Evolutionary conservation across 2,329 filamentous ascomycete species (phyloP).

Genomic region (Lasiodiplodia gonubiensis): DNA sequence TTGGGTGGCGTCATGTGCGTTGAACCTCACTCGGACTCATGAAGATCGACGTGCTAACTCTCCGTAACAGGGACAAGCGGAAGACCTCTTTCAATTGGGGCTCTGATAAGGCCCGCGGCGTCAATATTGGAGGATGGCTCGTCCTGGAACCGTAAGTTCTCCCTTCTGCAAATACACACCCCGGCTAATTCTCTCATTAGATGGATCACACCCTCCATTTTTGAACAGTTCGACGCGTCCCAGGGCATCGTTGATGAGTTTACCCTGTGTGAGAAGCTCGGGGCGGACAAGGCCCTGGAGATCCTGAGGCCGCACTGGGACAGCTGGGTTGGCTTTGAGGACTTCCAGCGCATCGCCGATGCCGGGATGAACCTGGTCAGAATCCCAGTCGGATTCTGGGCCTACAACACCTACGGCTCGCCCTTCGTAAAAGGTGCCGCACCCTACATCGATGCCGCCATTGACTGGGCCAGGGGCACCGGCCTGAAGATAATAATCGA

Average conservation of each 20-base stretch:
- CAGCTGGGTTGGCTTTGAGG: conserved; percentile 55
- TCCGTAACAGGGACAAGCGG: conserved; percentile 36
- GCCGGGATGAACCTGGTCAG: conserved; percentile 65
- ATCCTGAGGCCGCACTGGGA: conserved; percentile 58
- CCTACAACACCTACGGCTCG: conserved; percentile 56
- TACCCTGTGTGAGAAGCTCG: conserved; percentile 58
- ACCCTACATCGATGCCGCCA: conserved; percentile 60
- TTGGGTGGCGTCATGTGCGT: conserved; percentile 20
- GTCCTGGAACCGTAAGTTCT: conserved; percentile 48
- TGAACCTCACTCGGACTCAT: too few relatives aligned
- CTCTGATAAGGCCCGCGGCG: conserved; percentile 55
- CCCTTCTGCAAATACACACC: conserved; percentile 34
- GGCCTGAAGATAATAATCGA: conserved; percentile 65
- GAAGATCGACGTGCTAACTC: neutral
- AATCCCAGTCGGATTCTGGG: conserved; percentile 66
- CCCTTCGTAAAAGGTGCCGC: conserved; percentile 61
- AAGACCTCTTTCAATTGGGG: conserved; percentile 55
- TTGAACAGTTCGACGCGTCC: conserved; percentile 44
- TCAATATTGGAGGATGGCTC: conserved; percentile 60
- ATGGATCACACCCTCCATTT: conserved; percentile 66
- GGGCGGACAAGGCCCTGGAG: conserved; percentile 47
- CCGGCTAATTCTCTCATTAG: conserved; percentile 29
- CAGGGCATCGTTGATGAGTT: conserved; percentile 57
- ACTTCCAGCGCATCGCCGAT: conserved; percentile 63
- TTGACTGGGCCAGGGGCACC: conserved; percentile 61